These are phyloP conservation scores for Endoconidiophora polonica DNA, from an alignment of 2,329 filamentous ascomycete genomes.

Conservation along the genomic window DNA sequence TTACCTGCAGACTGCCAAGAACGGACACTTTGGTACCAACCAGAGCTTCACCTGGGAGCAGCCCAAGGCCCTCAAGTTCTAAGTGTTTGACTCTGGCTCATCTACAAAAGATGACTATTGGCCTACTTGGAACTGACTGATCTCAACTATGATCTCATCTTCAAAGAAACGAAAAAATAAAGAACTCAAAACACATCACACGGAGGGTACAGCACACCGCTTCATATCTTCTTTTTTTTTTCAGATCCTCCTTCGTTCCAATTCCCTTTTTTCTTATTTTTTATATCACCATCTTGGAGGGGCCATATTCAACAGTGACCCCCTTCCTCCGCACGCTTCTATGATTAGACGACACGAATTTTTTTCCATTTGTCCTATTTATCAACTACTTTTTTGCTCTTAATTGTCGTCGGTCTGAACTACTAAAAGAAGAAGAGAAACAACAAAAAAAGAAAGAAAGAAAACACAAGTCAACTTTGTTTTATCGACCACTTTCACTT, in stretches of 20 bases:
- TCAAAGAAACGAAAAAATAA: conserved; percentile 5
- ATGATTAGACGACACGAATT: conserved; percentile 22
- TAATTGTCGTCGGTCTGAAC: too few species aligned
- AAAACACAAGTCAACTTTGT: background rate
- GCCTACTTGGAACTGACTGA: background rate
- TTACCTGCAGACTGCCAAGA: conserved; percentile 98
- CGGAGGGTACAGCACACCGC: conserved; percentile 14
- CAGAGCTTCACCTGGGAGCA: conserved; percentile 97
- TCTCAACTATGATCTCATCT: background rate
- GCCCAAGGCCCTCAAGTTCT: conserved; percentile 87
- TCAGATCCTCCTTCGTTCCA: conserved; percentile 8
- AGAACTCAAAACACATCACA: conserved; percentile 3
- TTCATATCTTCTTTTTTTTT: conserved; percentile 13
- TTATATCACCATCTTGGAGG: conserved; percentile 14
- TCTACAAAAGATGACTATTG: background rate
- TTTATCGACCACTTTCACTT: too few species aligned
- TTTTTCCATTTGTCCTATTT: conserved; percentile 19
- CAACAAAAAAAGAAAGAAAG: background rate
- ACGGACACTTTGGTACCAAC: conserved; percentile 96
- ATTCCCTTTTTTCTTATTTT: conserved; percentile 8
- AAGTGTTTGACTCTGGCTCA: conserved; percentile 25
- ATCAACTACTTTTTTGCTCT: conserved; percentile 16
- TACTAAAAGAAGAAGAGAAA: too few species aligned
- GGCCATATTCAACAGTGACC: conserved; percentile 28
- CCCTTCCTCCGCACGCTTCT: conserved; percentile 17